phyloP scores from a whole-genome alignment of 768 basidiomycete species.

The Cytidiella melzeri region DNA sequence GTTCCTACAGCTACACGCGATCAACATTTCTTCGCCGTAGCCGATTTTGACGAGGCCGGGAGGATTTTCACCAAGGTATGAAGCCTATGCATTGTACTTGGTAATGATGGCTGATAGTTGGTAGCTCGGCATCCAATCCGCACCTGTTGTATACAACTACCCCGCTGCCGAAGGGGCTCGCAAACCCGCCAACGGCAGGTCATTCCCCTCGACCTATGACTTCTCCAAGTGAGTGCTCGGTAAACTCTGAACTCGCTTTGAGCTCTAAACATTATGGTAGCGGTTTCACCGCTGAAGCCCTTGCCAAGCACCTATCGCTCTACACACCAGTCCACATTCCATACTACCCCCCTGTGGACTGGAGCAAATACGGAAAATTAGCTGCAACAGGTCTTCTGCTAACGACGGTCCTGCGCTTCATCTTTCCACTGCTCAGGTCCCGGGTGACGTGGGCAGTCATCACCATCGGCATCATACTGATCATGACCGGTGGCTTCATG shows the following conservation, averaged over 20 bases:
- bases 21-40: slow-evolving; percentile 85
- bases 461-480: slow-evolving; percentile 54
- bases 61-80: slow-evolving; percentile 75
- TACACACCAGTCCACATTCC: slow-evolving; percentile 79
- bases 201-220: slow-evolving; percentile 62
- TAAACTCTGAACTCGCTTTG: not conserved
- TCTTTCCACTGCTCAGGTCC: slow-evolving; percentile 57
- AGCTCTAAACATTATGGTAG: slow-evolving; percentile 33
- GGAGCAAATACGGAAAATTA: slow-evolving; percentile 47
- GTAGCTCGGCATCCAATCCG: slow-evolving; percentile 77
- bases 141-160: slow-evolving; percentile 78
- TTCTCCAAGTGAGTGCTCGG: slow-evolving; percentile 56
- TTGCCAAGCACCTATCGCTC: slow-evolving; percentile 68
- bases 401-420: slow-evolving; percentile 49
- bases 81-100: not conserved
- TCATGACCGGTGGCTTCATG: slow-evolving; percentile 96
- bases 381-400: slow-evolving; percentile 40
- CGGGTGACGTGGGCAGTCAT: slow-evolving; percentile 75
- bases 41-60: slow-evolving; percentile 80
- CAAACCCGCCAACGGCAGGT: slow-evolving; percentile 49
- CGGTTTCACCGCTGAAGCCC: slow-evolving; percentile 73
- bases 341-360: slow-evolving; percentile 75
- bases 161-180: slow-evolving; percentile 68
- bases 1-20: slow-evolving; percentile 56
- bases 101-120: not conserved